Evolutionary conservation across 805 yeast genomes (phyloP).

Genomic region (Nakazawaea populi): DNA sequence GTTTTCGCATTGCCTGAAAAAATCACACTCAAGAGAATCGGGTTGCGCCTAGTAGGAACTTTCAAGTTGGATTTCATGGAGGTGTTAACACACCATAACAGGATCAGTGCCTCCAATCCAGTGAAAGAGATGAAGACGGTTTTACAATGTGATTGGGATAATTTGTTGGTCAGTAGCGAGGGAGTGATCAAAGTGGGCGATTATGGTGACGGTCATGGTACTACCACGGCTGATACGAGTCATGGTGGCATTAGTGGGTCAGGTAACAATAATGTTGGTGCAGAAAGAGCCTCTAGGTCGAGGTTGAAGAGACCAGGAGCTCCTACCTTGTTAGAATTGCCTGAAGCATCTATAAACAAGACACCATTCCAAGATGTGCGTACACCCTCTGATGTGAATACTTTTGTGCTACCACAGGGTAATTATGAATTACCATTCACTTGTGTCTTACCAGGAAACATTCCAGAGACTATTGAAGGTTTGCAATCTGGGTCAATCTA

Average conservation of each 20-base stretch:
- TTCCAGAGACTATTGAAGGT: slow-evolving; percentile 48
- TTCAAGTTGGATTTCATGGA: slow-evolving; percentile 35
- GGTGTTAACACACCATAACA: slow-evolving; percentile 23
- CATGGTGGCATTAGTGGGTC: not conserved
- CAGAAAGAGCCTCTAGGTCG: not conserved
- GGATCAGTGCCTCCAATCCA: slow-evolving; percentile 23
- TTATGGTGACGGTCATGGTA: slow-evolving; percentile 29
- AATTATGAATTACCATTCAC: slow-evolving; percentile 46
- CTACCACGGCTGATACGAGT: not conserved
- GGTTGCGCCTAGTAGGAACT: slow-evolving; percentile 36
- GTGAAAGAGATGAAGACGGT: slow-evolving; percentile 33
- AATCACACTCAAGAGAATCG: slow-evolving; percentile 31
- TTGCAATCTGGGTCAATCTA: slow-evolving; percentile 34
- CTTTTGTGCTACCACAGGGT: slow-evolving; percentile 42
- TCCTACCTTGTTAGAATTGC: slow-evolving; percentile 9
- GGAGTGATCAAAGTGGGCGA: slow-evolving; percentile 35
- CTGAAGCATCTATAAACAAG: slow-evolving; percentile 7
- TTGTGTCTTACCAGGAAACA: slow-evolving; percentile 36
- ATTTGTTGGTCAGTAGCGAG: slow-evolving; percentile 32
- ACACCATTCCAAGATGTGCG: slow-evolving; percentile 28
- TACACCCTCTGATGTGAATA: slow-evolving; percentile 21
- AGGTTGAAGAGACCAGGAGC: slow-evolving; percentile 10
- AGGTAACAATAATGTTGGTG: not conserved
- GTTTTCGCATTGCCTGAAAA: slow-evolving; percentile 39
- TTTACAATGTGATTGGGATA: slow-evolving; percentile 41